Conservation (phyloP, 257 asterid species). For the Fraxinus americana region DNA sequence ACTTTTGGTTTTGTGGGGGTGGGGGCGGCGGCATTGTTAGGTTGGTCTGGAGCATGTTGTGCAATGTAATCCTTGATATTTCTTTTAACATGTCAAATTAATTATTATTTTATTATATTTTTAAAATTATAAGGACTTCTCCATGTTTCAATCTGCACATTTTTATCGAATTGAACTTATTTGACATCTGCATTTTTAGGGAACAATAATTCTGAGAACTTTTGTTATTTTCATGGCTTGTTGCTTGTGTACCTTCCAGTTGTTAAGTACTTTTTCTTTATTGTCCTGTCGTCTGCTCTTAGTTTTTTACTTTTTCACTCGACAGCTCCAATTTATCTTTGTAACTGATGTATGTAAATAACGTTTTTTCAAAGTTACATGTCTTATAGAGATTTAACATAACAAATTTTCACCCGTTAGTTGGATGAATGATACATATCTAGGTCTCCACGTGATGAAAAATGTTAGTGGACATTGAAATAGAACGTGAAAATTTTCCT, state of each 20-base stretch:
- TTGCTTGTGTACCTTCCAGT: not conserved
- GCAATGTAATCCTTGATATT: conserved; percentile 56
- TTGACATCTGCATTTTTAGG: not conserved
- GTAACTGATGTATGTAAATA: too few species aligned
- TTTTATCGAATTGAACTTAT: not conserved
- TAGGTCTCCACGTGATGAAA: too few species aligned
- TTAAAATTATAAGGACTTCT: not conserved
- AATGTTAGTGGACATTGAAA: too few species aligned
- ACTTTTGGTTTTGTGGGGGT: conserved; percentile 13
- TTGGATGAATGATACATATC: too few species aligned
- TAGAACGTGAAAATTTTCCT: too few species aligned
- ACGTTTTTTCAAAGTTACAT: too few species aligned
- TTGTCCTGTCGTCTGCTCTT: not conserved
- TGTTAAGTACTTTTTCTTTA: not conserved
- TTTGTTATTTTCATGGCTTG: not conserved
- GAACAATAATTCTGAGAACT: not conserved
- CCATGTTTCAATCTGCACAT: not conserved
- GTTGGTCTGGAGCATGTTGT: conserved; percentile 53
- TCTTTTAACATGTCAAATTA: conserved; percentile 39
- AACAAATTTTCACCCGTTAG: too few species aligned
- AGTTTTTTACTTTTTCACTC: too few species aligned
- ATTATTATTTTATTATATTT: conserved; percentile 29
- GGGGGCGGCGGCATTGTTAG: not conserved
- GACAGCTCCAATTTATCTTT: too few species aligned
- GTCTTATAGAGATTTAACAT: too few species aligned